phyloP scores from a whole-genome alignment of 306 rosid genomes.

The Rosa lucieae region DNA sequence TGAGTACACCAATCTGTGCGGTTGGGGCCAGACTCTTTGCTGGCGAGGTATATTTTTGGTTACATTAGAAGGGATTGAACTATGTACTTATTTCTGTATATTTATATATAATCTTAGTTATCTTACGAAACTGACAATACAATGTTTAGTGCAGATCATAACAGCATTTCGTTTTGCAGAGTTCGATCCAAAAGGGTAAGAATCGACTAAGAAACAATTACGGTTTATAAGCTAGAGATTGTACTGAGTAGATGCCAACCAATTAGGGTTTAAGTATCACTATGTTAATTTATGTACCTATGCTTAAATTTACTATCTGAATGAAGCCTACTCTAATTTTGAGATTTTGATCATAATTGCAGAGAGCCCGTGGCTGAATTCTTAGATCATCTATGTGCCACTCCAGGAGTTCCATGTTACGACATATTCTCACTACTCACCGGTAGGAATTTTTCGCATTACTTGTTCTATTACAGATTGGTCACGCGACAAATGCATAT shows the following conservation, averaged over 20 bases:
- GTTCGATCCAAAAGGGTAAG: slow-evolving; percentile 74
- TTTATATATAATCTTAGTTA: not conserved
- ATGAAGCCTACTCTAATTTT: not conserved
- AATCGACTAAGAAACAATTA: not conserved
- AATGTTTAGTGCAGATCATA: slow-evolving; percentile 40
- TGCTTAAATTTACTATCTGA: not conserved
- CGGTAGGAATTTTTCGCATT: slow-evolving; percentile 30
- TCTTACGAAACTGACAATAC: not conserved
- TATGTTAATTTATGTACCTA: not conserved
- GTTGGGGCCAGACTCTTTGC: slow-evolving; percentile 57
- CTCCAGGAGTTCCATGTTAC: slow-evolving; percentile 59
- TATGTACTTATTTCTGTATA: not conserved
- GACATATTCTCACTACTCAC: slow-evolving; percentile 57
- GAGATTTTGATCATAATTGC: slow-evolving; percentile 16
- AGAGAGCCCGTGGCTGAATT: slow-evolving; percentile 48
- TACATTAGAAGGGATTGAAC: not conserved
- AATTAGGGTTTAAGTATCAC: no score
- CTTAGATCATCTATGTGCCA: slow-evolving; percentile 43
- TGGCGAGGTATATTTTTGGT: slow-evolving; percentile 50
- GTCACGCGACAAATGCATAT: not conserved
- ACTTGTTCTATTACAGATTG: not conserved
- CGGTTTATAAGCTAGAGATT: not conserved
- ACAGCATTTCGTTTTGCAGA: slow-evolving; percentile 58
- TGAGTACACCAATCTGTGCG: slow-evolving; percentile 57
- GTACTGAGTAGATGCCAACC: no score